Evolutionary conservation across 257 asterid species (phyloP).

Genomic region (Solanum pennellii): DNA sequence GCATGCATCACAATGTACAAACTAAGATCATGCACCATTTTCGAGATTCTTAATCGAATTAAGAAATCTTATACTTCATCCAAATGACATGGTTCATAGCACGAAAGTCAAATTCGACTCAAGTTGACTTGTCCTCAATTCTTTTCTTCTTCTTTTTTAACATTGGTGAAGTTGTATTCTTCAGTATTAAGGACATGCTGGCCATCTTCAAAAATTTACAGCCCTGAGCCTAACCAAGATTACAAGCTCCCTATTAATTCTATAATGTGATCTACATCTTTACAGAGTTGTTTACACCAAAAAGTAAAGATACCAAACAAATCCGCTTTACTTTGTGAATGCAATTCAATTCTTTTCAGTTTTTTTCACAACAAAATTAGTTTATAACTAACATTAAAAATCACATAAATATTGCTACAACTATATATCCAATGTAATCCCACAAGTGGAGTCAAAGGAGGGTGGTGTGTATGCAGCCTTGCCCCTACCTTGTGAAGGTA

Average conservation of each 20-base stretch:
- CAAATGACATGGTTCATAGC: not conserved
- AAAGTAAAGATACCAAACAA: not conserved
- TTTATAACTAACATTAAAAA: not conserved
- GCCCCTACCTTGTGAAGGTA: not conserved
- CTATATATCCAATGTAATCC: not conserved
- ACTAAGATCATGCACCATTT: not conserved
- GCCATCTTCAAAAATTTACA: not conserved
- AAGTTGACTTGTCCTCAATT: not conserved
- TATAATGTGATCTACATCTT: not conserved
- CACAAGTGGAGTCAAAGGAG: not conserved
- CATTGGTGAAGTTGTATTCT: not conserved
- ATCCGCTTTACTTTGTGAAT: not conserved
- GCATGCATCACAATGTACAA: not conserved
- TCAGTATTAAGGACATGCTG: not conserved
- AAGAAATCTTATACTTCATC: not conserved
- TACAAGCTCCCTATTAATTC: not conserved
- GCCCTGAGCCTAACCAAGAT: not conserved
- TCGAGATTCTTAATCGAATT: not conserved
- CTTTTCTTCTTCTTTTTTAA: not conserved
- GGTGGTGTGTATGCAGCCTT: not conserved
- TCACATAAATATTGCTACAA: not conserved
- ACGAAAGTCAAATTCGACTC: not conserved
- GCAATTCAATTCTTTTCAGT: not conserved
- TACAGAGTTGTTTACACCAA: not conserved
- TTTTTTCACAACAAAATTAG: not conserved